Conservation (phyloP, 108 stramenopile species). For the Mediolabrus comicus region DNA sequence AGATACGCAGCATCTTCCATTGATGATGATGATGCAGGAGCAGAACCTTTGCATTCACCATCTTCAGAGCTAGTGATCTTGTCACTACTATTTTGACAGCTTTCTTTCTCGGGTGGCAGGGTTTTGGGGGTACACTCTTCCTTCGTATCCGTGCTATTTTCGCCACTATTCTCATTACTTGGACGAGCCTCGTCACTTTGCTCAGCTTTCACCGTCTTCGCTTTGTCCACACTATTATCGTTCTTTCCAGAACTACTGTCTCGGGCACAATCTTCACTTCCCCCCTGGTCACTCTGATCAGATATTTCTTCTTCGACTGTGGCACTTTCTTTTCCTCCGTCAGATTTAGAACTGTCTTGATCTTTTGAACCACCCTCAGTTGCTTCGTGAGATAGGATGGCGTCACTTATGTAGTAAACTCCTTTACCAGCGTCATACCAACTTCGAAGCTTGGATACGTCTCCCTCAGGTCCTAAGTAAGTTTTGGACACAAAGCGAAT, state of each 20-base stretch:
- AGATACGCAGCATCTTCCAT: constrained; percentile 46
- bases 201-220: too few species aligned
- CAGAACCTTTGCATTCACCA: background rate
- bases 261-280: background rate
- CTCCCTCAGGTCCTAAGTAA: constrained; percentile 22
- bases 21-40: constrained; percentile 3
- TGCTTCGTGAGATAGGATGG: constrained; percentile 19
- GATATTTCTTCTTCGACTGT: background rate
- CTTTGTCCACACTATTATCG: too few species aligned
- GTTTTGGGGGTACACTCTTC: background rate
- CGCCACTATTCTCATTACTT: background rate
- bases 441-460: constrained; percentile 16
- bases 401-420: constrained; percentile 32
- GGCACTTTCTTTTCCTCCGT: constrained; percentile 1
- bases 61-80: background rate
- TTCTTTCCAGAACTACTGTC: too few species aligned
- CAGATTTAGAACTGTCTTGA: background rate
- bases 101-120: background rate
- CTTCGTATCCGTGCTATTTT: background rate
- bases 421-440: constrained; percentile 33
- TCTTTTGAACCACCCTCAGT: background rate
- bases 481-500: constrained; percentile 54
- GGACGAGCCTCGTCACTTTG: too few species aligned
- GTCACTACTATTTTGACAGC: background rate
- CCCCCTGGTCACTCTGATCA: background rate